A percentile compares a stretch with the other conserved stretches of the same genome.
phyloP scores from a whole-genome alignment of 768 basidiomycete species.

The Aureoboletus auriporus region DNA sequence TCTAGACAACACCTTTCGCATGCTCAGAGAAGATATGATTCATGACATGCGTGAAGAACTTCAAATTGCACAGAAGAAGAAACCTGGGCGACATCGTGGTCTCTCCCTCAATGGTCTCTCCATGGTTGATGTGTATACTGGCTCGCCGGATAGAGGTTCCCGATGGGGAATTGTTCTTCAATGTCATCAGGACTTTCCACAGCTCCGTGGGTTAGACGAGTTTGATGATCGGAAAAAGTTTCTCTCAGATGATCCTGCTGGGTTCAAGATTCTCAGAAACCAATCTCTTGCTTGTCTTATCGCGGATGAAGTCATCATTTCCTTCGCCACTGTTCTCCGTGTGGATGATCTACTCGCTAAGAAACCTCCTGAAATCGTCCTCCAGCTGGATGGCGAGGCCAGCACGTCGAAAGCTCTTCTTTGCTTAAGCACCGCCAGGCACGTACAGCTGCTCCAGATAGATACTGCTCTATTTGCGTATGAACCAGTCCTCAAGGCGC shows the following conservation, averaged over 20 bases:
- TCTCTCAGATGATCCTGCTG: slow-evolving; percentile 32
- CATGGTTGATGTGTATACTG: slow-evolving; percentile 37
- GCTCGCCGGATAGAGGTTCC: slow-evolving; percentile 23
- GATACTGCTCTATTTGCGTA: slow-evolving; percentile 63
- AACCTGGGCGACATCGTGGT: slow-evolving; percentile 40
- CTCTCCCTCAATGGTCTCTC: slow-evolving; percentile 36
- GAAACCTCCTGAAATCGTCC: slow-evolving; percentile 46
- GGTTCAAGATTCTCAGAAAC: slow-evolving; percentile 44
- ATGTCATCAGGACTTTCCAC: slow-evolving; percentile 34
- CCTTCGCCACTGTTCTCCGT: slow-evolving; percentile 52
- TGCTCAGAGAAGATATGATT: slow-evolving; percentile 64
- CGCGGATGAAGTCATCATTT: slow-evolving; percentile 43
- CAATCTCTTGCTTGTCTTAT: slow-evolving; percentile 55
- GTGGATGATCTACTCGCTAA: slow-evolving; percentile 49
- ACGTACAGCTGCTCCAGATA: slow-evolving; percentile 50
- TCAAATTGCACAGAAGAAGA: slow-evolving; percentile 38
- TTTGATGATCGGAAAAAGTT: slow-evolving; percentile 36
- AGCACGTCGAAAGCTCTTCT: slow-evolving; percentile 39
- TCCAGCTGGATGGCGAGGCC: slow-evolving; percentile 49
- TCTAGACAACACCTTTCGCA: slow-evolving; percentile 63
- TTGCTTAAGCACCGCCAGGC: slow-evolving; percentile 33
- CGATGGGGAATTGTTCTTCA: slow-evolving; percentile 43
- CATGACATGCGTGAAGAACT: slow-evolving; percentile 58
- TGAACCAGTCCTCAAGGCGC: slow-evolving; percentile 54
- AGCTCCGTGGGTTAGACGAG: slow-evolving; percentile 29